These are phyloP conservation scores for Aspergillus niger DNA, from an alignment of 2,329 filamentous ascomycete genomes.

Conservation along the genomic window DNA sequence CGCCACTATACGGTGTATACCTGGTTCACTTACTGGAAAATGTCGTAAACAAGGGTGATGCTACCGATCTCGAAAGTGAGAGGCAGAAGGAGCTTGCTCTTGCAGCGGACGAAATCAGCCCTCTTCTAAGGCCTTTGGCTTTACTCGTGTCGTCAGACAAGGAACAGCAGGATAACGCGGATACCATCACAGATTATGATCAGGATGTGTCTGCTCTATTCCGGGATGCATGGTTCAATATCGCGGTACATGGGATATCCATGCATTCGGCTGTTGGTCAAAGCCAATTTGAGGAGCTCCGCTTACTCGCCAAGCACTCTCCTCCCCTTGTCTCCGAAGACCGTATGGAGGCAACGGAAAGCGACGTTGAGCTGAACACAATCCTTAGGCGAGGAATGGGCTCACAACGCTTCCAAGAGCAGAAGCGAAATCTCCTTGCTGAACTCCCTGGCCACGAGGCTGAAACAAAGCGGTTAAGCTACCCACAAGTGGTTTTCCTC, in stretches of 20 bases:
- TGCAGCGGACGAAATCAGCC: constrained; percentile 81
- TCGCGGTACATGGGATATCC: constrained; percentile 89
- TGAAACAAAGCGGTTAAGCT: constrained; percentile 80
- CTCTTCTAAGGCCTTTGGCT: constrained; percentile 84
- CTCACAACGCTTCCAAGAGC: constrained; percentile 67
- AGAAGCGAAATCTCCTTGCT: constrained; percentile 75
- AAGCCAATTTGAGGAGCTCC: constrained; percentile 73
- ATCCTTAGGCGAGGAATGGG: constrained; percentile 85
- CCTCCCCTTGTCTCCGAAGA: constrained; percentile 85
- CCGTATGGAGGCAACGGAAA: constrained; percentile 85
- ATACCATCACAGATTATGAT: constrained; percentile 48
- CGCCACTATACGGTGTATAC: constrained; percentile 79
- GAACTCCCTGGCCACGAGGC: constrained; percentile 74
- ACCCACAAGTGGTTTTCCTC: constrained; percentile 88
- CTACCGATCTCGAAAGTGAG: constrained; percentile 70
- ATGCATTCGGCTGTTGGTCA: constrained; percentile 72
- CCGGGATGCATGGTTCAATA: constrained; percentile 97
- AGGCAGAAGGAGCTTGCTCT: constrained; percentile 78
- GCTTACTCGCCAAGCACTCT: constrained; percentile 82
- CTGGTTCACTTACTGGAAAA: constrained; percentile 80
- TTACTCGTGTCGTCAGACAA: constrained; percentile 66
- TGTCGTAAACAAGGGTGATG: constrained; percentile 87
- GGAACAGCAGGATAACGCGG: constrained; percentile 25
- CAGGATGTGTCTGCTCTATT: constrained; percentile 73
- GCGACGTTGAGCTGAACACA: constrained; percentile 94